Evolutionary conservation across 1,139 yeast species (phyloP), one percentile per base, ranked within the genome.

Genomic region (Diutina neorugosa): DNA sequence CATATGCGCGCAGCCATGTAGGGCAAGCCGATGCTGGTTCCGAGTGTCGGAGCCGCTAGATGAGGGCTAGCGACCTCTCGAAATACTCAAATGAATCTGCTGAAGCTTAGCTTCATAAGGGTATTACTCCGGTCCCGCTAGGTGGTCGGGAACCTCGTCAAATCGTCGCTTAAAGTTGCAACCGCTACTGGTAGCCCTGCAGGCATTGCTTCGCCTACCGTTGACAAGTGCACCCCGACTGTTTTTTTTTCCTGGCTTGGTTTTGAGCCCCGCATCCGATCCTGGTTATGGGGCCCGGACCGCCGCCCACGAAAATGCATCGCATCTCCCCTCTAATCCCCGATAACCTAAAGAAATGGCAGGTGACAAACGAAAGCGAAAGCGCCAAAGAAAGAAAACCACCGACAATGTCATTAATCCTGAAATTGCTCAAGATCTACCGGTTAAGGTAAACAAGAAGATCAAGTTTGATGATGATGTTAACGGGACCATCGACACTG

Each of bases 381-480:
- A 55, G 53, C 54, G 59, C 48, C 55, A 54, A 51, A 58, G 56
- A 47, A 53, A 56, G 27, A 57, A 55, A 37, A 54, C 54, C 25
- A 19, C 49, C n/a, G 52, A 44, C 1, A 55, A 52, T 12, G 44
- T 31, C 14, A 18, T 37, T 2, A 52, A 52, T 34, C 51, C 51
- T 8, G 49, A 31, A 7, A 52, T 41, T 1, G 52, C 42, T 14
- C 5, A 11, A 12, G 57, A 55, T 52, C 54, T 54, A 19, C 56
- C 47, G 44, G 53, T 52, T 51, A 54, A 47, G 23, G 49, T 60
- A 42, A 65, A 67, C 57, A 70, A 69, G 59, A 71, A 69, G 60
- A 57, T 63, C 51, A 68, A 61, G 58, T 69, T 69, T 47, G 66
- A 59, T 47, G 68, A 61, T n/a, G 44, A 37, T 23, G n/a, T n/a